Conservation (phyloP, 2,329 filamentous ascomycete species). For the Phymatotrichopsis omnivora region DNA sequence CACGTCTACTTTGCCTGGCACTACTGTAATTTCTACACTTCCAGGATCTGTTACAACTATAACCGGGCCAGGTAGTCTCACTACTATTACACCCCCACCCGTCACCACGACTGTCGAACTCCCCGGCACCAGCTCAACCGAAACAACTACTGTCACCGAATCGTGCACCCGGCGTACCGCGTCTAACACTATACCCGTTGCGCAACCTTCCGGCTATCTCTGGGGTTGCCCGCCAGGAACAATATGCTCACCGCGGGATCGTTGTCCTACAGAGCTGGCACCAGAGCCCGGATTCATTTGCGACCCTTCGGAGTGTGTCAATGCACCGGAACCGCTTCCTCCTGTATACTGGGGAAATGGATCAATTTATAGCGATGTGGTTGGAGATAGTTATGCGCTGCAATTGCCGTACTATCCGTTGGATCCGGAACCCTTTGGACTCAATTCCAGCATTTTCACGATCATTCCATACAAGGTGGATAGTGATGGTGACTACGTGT, state of each 20-base stretch:
- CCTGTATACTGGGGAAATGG: constrained; percentile 10
- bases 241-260: constrained; percentile 18
- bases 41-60: constrained; percentile 20
- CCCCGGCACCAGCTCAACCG: constrained; percentile 17
- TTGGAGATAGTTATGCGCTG: constrained; percentile 13
- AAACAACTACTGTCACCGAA: constrained; percentile 15
- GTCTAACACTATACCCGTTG: constrained; percentile 1
- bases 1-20: constrained; percentile 14
- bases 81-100: constrained; percentile 21
- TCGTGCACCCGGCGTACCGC: constrained; percentile 16
- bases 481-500: constrained; percentile 1
- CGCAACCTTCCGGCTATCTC: constrained; percentile 16
- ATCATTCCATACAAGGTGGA: constrained; percentile 48
- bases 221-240: constrained; percentile 23
- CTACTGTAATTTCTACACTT: constrained; percentile 10
- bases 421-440: constrained; percentile 18
- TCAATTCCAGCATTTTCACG: constrained; percentile 29
- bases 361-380: constrained; percentile 3
- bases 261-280: constrained; percentile 20
- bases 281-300: constrained; percentile 19
- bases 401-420: constrained; percentile 26
- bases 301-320: constrained; percentile 19
- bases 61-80: constrained; percentile 19
- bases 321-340: constrained; percentile 12
- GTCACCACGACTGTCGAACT: constrained; percentile 16